Base-by-base conservation (phyloP, 768 basidiomycete species). In the Atractiella rhizophila region DNA sequence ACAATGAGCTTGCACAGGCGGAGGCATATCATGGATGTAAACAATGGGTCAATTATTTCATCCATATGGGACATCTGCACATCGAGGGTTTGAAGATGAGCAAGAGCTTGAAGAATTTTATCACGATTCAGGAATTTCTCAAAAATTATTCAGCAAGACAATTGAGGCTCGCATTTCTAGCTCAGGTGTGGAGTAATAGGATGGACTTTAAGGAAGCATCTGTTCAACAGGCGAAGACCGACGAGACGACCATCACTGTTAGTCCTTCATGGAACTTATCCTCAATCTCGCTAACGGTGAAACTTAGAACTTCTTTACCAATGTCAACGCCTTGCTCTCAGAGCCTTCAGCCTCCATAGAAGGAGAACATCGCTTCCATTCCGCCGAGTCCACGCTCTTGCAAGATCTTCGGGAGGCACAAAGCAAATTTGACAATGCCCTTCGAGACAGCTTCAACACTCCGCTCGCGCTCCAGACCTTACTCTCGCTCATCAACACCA, bases 81-180 rank as follows among this genome's bases (percentile, higher is more conserved):
- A 96, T 98, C 51, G 83, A 91, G 57, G 91, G 91, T 8, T 64
- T 91, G 44, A 98, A 98, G 61, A 98, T 98, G 91, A 85, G 80
- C 63, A 98, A 98, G 62, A 86, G 82, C 9, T 62, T 98, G 47
- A 98, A 98, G 60, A 98, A 98, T 56, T 98, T 96, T 57, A 91
- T 96, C 52, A 94, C 91, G 6, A 91, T 98, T 40, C 45, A 54
- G 80, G 83, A 91, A 61, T 81, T 86, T 24, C 59, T 98, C 13
- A 63, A 71, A 54, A 74, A 67, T 56, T 76, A 79, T 56, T 68
- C 78, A 0, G 69, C 91, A 9, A 68, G 91, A 8, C 86, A 96
- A 56, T 63, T 98, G 15, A 73, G 91, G 11, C 65, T 96, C 4
- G 78, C 80, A 1, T 98, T 98, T 65, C 62, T 96, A 49, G 70